These are phyloP conservation scores for Aureobasidium namibiae DNA, from an alignment of 2,329 filamentous ascomycete species.

Conservation along the genomic window DNA sequence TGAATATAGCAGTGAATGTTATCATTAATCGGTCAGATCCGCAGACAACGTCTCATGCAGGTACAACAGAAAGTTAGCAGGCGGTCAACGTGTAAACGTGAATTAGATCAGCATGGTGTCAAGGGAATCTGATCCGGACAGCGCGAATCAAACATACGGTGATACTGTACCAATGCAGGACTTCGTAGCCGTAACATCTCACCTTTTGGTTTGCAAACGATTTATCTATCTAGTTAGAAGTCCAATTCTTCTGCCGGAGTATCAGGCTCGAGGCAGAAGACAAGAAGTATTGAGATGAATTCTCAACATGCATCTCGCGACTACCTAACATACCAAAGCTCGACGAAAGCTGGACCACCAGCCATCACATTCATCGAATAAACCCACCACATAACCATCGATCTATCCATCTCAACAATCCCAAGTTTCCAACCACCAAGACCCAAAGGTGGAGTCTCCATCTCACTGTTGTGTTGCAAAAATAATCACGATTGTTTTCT, in stretches of 20 bases:
- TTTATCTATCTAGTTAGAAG: background rate
- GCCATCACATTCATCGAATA: no score
- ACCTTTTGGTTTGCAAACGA: background rate
- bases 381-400: no score
- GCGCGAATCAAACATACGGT: background rate
- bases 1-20: background rate
- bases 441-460: background rate
- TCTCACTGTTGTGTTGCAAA: background rate
- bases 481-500: background rate
- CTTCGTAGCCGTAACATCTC: no score
- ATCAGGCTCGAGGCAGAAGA: background rate
- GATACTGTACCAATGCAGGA: background rate
- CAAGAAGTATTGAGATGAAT: no score
- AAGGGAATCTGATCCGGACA: no score
- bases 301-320: background rate
- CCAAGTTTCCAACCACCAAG: background rate
- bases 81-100: no score
- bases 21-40: no score
- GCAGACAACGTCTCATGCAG: no score
- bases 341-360: no score
- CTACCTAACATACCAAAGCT: background rate
- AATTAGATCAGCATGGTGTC: background rate
- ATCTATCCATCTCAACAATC: background rate
- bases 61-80: no score
- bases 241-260: no score